These are phyloP conservation scores for Fusarium paranaense DNA, from an alignment of 2,329 filamentous ascomycete genomes.

Conservation along the genomic window DNA sequence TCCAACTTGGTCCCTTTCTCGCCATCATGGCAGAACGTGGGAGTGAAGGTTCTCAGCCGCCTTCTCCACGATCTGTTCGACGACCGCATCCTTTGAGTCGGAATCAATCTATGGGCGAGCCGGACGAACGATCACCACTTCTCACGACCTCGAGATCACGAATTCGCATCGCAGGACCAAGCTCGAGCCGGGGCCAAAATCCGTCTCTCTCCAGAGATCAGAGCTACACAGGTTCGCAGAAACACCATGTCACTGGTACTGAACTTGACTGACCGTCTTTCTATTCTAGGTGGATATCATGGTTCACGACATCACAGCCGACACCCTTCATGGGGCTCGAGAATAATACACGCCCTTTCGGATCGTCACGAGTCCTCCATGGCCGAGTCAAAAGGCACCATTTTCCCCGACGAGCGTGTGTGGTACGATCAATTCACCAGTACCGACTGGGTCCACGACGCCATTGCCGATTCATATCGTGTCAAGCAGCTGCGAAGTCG, in stretches of 20 bases:
- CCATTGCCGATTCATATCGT: conserved; percentile 92
- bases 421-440: conserved; percentile 99
- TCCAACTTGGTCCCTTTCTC: background rate
- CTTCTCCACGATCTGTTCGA: conserved; percentile 49
- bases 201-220: conserved; percentile 53
- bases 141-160: conserved; percentile 55
- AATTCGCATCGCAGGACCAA: conserved; percentile 53
- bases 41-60: conserved; percentile 47
- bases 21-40: conserved; percentile 48
- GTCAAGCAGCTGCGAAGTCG: conserved; percentile 84
- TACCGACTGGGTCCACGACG: conserved; percentile 98
- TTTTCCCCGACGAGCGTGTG: conserved; percentile 84
- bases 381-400: conserved; percentile 72
- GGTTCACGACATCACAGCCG: conserved; percentile 65
- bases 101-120: conserved; percentile 45
- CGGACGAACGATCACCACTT: conserved; percentile 60
- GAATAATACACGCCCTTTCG: conserved; percentile 71
- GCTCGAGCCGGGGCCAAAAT: conserved; percentile 42
- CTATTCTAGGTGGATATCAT: conserved; percentile 51
- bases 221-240: conserved; percentile 55
- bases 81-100: conserved; percentile 43
- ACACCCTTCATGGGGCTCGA: conserved; percentile 68
- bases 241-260: background rate
- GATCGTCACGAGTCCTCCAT: conserved; percentile 67
- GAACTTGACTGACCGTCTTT: conserved; percentile 16